Evolutionary conservation across 2,329 filamentous ascomycete species (phyloP).

Genomic region (Fusarium virguliforme): DNA sequence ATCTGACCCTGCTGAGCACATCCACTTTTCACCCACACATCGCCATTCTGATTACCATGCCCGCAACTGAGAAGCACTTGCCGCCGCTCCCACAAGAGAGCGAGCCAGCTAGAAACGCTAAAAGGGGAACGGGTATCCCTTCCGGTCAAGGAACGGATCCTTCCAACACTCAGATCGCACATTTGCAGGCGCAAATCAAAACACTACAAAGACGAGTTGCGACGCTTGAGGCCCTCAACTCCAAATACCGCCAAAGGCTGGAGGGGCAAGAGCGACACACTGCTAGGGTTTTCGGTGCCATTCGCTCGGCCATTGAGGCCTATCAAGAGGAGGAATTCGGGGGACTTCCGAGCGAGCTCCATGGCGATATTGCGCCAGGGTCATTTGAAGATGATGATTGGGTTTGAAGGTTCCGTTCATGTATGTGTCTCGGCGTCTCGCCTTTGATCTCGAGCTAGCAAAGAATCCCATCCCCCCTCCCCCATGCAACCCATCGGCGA

Average conservation of each 20-base stretch:
- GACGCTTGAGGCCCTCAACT: neutral
- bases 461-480: neutral
- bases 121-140: neutral
- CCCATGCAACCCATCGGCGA: neutral
- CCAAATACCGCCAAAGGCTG: neutral
- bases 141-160: neutral
- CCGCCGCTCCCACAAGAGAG: neutral
- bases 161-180: neutral
- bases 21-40: neutral
- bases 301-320: neutral
- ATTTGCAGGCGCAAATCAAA: neutral
- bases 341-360: neutral
- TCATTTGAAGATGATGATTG: neutral
- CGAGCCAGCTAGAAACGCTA: neutral
- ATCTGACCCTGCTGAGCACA: neutral
- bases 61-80: neutral
- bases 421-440: neutral
- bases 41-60: neutral
- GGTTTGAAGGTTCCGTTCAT: neutral
- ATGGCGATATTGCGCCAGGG: neutral
- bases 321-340: neutral
- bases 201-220: neutral
- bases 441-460: neutral
- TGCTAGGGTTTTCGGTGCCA: neutral
- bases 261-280: neutral